These are phyloP conservation scores for Drosera spatulata DNA, from an alignment of 179 eudicot species.

Conservation along the genomic window DNA sequence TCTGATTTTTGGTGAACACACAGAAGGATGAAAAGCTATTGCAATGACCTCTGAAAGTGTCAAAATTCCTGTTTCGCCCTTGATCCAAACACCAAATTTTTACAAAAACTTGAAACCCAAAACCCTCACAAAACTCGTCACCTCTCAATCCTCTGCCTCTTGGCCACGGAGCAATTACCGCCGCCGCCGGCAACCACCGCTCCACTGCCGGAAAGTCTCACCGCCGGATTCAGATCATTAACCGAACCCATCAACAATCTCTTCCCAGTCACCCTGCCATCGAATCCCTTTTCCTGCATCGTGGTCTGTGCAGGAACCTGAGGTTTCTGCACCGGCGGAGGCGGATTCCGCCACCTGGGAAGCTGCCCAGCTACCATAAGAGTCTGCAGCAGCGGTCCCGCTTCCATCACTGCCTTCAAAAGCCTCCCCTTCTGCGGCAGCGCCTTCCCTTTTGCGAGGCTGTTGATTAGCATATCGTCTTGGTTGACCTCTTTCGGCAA, in stretches of 20 bases:
- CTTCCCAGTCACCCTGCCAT: constrained; percentile 4
- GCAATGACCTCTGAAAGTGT: no score
- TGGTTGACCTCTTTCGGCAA: constrained; percentile 16
- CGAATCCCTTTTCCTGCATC: neutral
- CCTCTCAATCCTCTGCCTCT: constrained; percentile 31
- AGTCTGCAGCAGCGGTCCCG: constrained; percentile 75
- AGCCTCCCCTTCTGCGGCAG: constrained; percentile 66
- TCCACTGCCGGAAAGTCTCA: constrained; percentile 20
- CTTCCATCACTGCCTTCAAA: constrained; percentile 50
- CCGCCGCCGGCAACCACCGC: neutral
- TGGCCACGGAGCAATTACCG: constrained; percentile 9
- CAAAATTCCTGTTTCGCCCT: no score
- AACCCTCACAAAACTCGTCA: neutral
- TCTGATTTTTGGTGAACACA: no score
- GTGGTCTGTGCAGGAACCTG: constrained; percentile 45
- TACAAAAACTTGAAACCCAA: neutral
- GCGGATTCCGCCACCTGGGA: constrained; percentile 76
- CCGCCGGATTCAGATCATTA: constrained; percentile 17
- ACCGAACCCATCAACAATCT: constrained; percentile 9
- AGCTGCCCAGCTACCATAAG: constrained; percentile 71
- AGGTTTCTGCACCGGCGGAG: constrained; percentile 24
- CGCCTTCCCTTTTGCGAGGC: constrained; percentile 34
- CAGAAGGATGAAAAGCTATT: no score
- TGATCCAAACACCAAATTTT: no score
- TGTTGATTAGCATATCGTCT: constrained; percentile 34